Percentiles rank a stretch among this genome's conserved stretches.
Evolutionary conservation across 306 rosid genomes (phyloP).

Genomic region (Corylus heterophylla): DNA sequence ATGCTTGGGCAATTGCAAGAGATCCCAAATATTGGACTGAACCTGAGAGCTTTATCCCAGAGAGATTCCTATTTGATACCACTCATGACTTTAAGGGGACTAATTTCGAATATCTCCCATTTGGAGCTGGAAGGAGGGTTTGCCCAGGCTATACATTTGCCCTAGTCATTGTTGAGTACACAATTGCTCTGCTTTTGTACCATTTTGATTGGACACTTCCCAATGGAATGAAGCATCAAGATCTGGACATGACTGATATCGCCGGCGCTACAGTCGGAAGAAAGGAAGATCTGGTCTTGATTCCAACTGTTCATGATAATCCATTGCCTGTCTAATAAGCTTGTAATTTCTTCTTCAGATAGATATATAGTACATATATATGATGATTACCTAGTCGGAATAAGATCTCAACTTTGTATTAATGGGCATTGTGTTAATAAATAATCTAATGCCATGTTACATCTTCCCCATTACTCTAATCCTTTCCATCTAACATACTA

Average conservation of each 20-base stretch:
- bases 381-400: no score
- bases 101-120: slow-evolving; percentile 23
- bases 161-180: slow-evolving; percentile 8
- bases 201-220: slow-evolving; percentile 20
- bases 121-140: slow-evolving; percentile 33
- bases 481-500: no score
- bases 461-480: no score
- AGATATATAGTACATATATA: no score
- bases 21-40: slow-evolving; percentile 24
- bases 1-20: no score
- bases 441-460: no score
- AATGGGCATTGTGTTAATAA: no score
- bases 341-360: no score
- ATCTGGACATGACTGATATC: slow-evolving; percentile 30
- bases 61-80: slow-evolving; percentile 21
- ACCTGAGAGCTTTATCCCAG: slow-evolving; percentile 26
- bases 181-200: slow-evolving; percentile 33
- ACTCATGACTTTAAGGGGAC: slow-evolving; percentile 21
- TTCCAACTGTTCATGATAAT: slow-evolving; percentile 3
- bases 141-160: slow-evolving; percentile 34
- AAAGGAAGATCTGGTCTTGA: slow-evolving; percentile 6
- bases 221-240: slow-evolving; percentile 20
- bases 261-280: neutral
- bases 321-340: no score
- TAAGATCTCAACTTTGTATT: no score